Conservation (phyloP, 345 rosid species). For the Boechera divaricarpa region DNA sequence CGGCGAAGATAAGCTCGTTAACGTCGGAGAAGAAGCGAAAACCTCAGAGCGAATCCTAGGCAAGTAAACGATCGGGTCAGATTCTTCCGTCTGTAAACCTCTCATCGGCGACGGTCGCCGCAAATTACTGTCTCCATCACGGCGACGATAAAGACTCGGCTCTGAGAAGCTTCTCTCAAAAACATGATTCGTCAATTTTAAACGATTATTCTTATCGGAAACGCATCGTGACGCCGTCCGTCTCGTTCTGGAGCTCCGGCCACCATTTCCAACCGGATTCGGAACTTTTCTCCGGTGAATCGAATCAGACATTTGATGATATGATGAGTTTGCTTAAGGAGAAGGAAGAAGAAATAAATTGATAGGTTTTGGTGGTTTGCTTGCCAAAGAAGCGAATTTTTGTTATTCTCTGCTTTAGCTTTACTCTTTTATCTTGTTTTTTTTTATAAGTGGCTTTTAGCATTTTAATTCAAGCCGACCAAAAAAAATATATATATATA, state of each 20-base stretch:
- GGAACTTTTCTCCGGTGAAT: constrained; percentile 43
- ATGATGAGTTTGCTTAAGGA: neutral
- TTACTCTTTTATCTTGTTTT: neutral
- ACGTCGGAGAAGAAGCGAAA: constrained; percentile 44
- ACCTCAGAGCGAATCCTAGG: constrained; percentile 56
- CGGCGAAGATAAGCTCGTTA: constrained; percentile 53
- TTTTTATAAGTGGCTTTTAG: neutral
- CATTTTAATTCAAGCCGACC: constrained; percentile 30
- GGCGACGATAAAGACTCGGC: constrained; percentile 49
- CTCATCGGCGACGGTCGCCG: constrained; percentile 30
- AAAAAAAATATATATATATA: neutral
- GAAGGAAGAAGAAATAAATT: neutral
- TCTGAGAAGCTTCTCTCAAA: constrained; percentile 74
- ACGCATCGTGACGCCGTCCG: constrained; percentile 38
- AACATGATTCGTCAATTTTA: constrained; percentile 38
- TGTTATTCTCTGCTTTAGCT: constrained; percentile 25
- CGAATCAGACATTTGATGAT: constrained; percentile 10
- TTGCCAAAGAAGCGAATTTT: constrained; percentile 42
- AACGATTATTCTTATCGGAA: constrained; percentile 40
- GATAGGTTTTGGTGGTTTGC: constrained; percentile 41
- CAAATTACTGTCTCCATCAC: constrained; percentile 30
- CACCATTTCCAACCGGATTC: constrained; percentile 43
- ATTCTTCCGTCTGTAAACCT: constrained; percentile 23
- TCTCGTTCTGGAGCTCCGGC: constrained; percentile 35
- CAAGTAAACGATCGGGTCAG: constrained; percentile 32